Percentiles rank a stretch among this genome's conserved stretches.
phyloP scores from a whole-genome alignment of 2,329 filamentous ascomycete species.

The Lomentospora prolificans region DNA sequence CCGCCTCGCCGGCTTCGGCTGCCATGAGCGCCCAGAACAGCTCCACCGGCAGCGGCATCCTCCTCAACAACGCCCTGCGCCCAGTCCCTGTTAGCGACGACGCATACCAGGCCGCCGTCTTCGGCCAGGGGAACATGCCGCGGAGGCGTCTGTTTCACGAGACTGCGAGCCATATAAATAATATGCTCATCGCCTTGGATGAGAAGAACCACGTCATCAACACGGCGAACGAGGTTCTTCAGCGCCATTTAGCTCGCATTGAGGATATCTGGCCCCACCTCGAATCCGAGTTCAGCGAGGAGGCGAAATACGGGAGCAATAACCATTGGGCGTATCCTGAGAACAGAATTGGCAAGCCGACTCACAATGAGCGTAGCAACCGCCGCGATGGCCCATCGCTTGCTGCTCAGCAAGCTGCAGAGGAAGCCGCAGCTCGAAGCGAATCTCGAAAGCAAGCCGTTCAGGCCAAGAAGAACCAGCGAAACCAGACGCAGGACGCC shows the following conservation, averaged over 20 bases:
- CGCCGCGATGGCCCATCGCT: constrained; percentile 74
- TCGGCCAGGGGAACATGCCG: constrained; percentile 48
- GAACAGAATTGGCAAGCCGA: constrained; percentile 58
- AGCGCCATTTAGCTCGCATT: constrained; percentile 74
- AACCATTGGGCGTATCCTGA: constrained; percentile 95
- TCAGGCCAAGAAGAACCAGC: constrained; percentile 63
- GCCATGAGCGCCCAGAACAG: constrained; percentile 36
- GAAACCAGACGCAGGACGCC: constrained; percentile 60
- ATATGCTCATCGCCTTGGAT: constrained; percentile 83
- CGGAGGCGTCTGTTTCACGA: constrained; percentile 69
- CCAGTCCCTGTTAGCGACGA: constrained; percentile 32
- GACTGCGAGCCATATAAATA: constrained; percentile 66
- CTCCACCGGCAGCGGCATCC: constrained; percentile 25
- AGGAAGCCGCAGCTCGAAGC: constrained; percentile 74
- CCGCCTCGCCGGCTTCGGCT: constrained; percentile 32
- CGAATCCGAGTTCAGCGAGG: constrained; percentile 82
- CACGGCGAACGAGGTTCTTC: constrained; percentile 81
- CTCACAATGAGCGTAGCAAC: constrained; percentile 56
- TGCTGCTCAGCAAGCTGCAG: constrained; percentile 66
- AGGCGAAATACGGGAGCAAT: constrained; percentile 83
- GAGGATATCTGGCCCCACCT: constrained; percentile 82
- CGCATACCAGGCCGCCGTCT: constrained; percentile 32
- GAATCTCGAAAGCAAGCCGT: constrained; percentile 77
- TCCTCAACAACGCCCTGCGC: constrained; percentile 24
- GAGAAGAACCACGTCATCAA: constrained; percentile 97